phyloP scores from a whole-genome alignment of 768 basidiomycete genomes.

The Hortiboletus campestris region DNA sequence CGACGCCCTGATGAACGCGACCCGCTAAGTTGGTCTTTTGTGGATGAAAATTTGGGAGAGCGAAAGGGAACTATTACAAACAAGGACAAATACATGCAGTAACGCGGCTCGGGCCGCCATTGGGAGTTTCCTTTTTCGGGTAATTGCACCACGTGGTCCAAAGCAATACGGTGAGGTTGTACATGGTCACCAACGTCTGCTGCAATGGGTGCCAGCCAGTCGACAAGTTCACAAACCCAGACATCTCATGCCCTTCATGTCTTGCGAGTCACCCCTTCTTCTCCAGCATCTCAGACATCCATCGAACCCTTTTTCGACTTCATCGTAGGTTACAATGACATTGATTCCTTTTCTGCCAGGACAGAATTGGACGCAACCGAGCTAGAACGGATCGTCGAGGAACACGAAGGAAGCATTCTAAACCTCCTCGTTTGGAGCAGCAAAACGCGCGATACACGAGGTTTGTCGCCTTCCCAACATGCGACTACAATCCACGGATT shows the following conservation, averaged over 20 bases:
- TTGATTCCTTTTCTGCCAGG: slow-evolving; percentile 48
- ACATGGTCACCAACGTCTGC: background rate
- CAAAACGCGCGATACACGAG: slow-evolving; percentile 69
- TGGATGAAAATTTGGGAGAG: slow-evolving; percentile 28
- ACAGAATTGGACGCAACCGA: slow-evolving; percentile 64
- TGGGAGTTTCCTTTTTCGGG: slow-evolving; percentile 12
- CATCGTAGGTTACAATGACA: slow-evolving; percentile 81
- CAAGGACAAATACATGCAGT: slow-evolving; percentile 21
- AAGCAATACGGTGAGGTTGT: background rate
- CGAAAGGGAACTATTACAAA: slow-evolving; percentile 15
- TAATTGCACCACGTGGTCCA: background rate
- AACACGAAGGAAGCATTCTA: slow-evolving; percentile 67
- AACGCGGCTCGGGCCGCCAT: no score
- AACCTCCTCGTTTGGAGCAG: slow-evolving; percentile 83
- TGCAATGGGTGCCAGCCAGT: slow-evolving; percentile 74
- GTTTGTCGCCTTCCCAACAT: slow-evolving; percentile 36
- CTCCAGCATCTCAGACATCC: slow-evolving; percentile 85
- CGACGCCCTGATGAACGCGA: slow-evolving; percentile 31
- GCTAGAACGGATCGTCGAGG: slow-evolving; percentile 79
- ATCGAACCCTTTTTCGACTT: slow-evolving; percentile 95
- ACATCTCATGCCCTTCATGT: slow-evolving; percentile 71
- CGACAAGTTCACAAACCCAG: slow-evolving; percentile 42
- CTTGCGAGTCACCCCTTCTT: slow-evolving; percentile 82
- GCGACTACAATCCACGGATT: background rate
- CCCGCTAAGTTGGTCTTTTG: background rate